Evolutionary conservation across 1,284 basidiomycete species (phyloP).

Genomic region (Puccinia triticina): DNA sequence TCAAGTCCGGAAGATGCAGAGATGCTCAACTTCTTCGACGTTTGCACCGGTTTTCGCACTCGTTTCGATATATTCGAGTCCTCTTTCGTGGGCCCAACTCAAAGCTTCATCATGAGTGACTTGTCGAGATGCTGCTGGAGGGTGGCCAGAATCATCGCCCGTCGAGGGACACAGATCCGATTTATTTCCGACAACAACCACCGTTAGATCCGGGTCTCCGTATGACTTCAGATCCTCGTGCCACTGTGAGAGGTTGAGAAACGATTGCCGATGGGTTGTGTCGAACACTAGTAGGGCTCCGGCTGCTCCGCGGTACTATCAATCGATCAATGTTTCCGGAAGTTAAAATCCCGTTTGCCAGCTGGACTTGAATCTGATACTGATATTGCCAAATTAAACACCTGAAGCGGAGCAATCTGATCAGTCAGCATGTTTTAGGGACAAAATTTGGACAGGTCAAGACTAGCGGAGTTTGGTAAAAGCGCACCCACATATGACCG

Average conservation of each 20-base stretch:
- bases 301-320: conserved; percentile 46
- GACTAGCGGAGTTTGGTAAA: no score
- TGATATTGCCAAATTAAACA: not conserved
- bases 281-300: conserved; percentile 51
- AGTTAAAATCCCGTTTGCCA: not conserved
- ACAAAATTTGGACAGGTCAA: no score
- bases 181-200: conserved; percentile 47
- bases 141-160: not conserved
- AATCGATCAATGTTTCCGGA: not conserved
- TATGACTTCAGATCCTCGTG: conserved; percentile 45
- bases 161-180: conserved; percentile 30
- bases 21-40: conserved; percentile 43
- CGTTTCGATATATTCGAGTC: conserved; percentile 46
- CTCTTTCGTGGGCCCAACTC: conserved; percentile 41
- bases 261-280: conserved; percentile 43
- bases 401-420: no score
- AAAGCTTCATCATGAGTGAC: conserved; percentile 29
- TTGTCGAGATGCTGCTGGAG: not conserved
- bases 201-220: conserved; percentile 29
- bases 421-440: no score
- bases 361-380: not conserved
- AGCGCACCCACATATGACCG: conserved; percentile 43
- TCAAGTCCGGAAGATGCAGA: no score
- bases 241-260: conserved; percentile 39
- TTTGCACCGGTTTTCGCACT: conserved; percentile 48